phyloP scores from a whole-genome alignment of 148 eudicot genomes.

The Amaranthus hypochondriacus region DNA sequence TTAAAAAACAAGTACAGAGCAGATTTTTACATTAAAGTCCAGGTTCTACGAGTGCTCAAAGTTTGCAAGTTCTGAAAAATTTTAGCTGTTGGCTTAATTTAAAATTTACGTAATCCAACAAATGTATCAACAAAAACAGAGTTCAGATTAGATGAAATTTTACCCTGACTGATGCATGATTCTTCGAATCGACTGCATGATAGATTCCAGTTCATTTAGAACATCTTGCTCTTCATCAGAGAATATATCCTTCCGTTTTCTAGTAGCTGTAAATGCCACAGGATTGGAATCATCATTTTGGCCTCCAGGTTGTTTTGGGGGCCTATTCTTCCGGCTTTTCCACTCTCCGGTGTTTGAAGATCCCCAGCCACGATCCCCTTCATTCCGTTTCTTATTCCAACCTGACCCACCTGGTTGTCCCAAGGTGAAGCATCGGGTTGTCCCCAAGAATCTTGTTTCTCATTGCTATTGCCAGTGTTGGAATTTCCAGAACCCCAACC shows the following conservation, averaged over 20 bases:
- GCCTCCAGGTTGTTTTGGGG: constrained; percentile 33
- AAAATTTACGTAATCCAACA: too few species aligned
- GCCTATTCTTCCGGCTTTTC: constrained; percentile 47
- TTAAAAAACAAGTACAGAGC: too few species aligned
- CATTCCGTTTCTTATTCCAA: constrained; percentile 30
- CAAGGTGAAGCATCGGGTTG: constrained; percentile 29
- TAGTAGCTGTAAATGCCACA: constrained; percentile 47
- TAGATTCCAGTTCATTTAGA: constrained; percentile 53
- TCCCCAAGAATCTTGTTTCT: constrained; percentile 31
- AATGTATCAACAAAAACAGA: constrained; percentile 1
- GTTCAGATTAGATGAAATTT: not conserved
- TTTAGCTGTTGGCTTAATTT: too few species aligned
- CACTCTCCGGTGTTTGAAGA: constrained; percentile 55
- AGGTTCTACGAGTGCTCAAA: too few species aligned
- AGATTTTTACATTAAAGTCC: too few species aligned
- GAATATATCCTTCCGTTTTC: constrained; percentile 60
- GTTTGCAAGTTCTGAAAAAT: too few species aligned
- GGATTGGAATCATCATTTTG: constrained; percentile 31
- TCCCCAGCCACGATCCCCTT: constrained; percentile 59
- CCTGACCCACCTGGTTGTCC: constrained; percentile 31
- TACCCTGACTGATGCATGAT: constrained; percentile 80
- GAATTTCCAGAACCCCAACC: not conserved
- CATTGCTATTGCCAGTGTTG: constrained; percentile 1
- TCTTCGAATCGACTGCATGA: constrained; percentile 61
- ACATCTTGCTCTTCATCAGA: constrained; percentile 73